phyloP scores from a whole-genome alignment of 495 filamentous ascomycete species.

The Neurospora tetraspora region DNA sequence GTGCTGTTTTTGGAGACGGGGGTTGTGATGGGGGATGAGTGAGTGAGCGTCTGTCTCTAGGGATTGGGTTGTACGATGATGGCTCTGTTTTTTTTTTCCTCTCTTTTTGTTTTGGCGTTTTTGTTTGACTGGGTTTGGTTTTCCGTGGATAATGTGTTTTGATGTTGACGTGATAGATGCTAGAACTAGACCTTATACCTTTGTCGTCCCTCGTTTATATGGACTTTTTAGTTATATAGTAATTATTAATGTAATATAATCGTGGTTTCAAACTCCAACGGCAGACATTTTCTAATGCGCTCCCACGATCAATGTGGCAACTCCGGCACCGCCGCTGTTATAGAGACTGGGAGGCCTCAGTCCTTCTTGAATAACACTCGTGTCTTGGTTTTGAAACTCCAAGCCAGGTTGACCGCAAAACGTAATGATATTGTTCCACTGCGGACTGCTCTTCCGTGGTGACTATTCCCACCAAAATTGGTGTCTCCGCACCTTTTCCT shows the following conservation, averaged over 20 bases:
- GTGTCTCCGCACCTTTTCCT: not conserved
- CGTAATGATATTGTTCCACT: not conserved
- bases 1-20: slow-evolving; percentile 1
- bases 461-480: not conserved
- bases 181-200: not conserved
- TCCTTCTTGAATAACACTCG: not conserved
- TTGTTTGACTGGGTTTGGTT: not conserved
- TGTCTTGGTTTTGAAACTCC: not conserved
- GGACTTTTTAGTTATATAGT: not conserved
- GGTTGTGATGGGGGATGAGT: not conserved
- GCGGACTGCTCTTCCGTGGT: not conserved
- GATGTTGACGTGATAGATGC: not conserved
- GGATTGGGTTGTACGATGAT: not conserved
- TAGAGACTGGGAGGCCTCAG: not conserved
- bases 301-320: not conserved
- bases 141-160: not conserved
- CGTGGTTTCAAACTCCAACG: rapidly evolving
- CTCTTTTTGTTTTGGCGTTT: not conserved
- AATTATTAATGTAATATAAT: not conserved
- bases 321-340: not conserved
- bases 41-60: not conserved
- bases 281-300: not conserved
- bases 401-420: not conserved
- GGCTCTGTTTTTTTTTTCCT: not conserved
- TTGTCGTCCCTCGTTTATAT: not conserved